These are phyloP conservation scores for Metschnikowia chrysomelidarum DNA, from an alignment of 805 yeast genomes.

Conservation along the genomic window DNA sequence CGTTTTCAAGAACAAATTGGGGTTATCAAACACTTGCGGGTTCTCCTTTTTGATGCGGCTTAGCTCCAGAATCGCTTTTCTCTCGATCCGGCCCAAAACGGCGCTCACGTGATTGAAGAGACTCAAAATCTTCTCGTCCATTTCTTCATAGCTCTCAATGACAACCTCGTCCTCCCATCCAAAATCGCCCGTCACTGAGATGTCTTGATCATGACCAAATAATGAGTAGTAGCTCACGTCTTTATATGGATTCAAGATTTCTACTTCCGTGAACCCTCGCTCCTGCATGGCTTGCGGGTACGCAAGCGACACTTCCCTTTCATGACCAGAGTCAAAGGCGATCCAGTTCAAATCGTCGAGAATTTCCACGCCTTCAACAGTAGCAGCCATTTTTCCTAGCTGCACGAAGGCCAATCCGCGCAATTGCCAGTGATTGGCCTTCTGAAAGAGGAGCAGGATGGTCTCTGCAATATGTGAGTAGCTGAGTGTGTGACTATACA, in stretches of 20 bases:
- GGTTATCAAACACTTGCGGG: slow-evolving; percentile 54
- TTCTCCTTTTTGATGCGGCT: slow-evolving; percentile 49
- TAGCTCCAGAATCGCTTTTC: slow-evolving; percentile 57
- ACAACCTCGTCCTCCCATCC: slow-evolving; percentile 18
- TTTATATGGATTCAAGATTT: slow-evolving; percentile 15
- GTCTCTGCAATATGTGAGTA: slow-evolving; percentile 39
- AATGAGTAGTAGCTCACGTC: slow-evolving; percentile 15
- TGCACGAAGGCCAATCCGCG: slow-evolving; percentile 77
- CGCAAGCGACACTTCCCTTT: slow-evolving; percentile 9
- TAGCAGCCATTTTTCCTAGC: slow-evolving; percentile 69
- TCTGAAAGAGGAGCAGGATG: slow-evolving; percentile 42
- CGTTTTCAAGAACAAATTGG: slow-evolving; percentile 52
- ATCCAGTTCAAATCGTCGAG: slow-evolving; percentile 80
- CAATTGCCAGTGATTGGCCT: slow-evolving; percentile 49
- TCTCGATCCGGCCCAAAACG: slow-evolving; percentile 40
- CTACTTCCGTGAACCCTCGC: slow-evolving; percentile 15
- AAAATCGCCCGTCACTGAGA: slow-evolving; percentile 7
- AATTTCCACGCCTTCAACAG: slow-evolving; percentile 79
- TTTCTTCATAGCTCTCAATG: slow-evolving; percentile 15
- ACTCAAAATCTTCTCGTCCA: slow-evolving; percentile 26
- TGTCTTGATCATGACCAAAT: slow-evolving; percentile 13
- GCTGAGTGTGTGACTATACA: slow-evolving; percentile 22
- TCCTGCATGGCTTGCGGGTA: slow-evolving; percentile 18
- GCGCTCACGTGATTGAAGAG: slow-evolving; percentile 53
- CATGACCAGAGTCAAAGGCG: slow-evolving; percentile 5